These are phyloP conservation scores for Amyloporia xantha DNA, from an alignment of 768 basidiomycete species.

Conservation along the genomic window DNA sequence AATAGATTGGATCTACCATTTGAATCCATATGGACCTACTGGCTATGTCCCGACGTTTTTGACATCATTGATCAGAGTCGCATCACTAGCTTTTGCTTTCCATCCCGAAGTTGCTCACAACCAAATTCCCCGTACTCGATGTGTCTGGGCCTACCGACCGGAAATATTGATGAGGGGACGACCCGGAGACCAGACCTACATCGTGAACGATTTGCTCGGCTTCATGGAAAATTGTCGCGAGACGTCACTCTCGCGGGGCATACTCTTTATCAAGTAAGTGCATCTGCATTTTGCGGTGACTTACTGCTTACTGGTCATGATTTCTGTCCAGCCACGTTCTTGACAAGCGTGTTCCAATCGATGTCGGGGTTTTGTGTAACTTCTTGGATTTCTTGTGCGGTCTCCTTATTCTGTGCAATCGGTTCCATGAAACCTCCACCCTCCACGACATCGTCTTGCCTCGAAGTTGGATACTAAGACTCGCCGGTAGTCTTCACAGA, in stretches of 20 bases:
- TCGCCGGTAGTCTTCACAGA: not conserved
- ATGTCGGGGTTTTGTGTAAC: constrained; percentile 44
- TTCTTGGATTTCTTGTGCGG: constrained; percentile 43
- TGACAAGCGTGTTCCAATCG: constrained; percentile 29
- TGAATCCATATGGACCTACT: constrained; percentile 18
- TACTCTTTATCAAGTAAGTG: constrained; percentile 36
- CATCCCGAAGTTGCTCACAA: constrained; percentile 27
- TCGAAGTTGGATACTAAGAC: constrained; percentile 35
- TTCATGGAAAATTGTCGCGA: constrained; percentile 3
- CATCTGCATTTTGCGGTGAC: constrained; percentile 3
- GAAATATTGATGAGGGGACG: constrained; percentile 10
- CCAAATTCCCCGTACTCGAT: constrained; percentile 30
- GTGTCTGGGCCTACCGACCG: constrained; percentile 14
- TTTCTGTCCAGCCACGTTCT: constrained; percentile 36
- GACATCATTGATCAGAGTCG: constrained; percentile 32
- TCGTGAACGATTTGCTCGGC: constrained; percentile 25
- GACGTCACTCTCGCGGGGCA: constrained; percentile 24
- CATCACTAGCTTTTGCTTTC: constrained; percentile 32
- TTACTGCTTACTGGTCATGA: not conserved
- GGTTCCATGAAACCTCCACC: constrained; percentile 13
- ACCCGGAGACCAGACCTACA: constrained; percentile 7
- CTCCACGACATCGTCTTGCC: constrained; percentile 48
- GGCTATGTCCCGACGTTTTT: constrained; percentile 26
- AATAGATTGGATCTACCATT: constrained; percentile 30
- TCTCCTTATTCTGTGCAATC: constrained; percentile 31